phyloP scores from a whole-genome alignment of 148 eudicot genomes.

The Cornus controversa region DNA sequence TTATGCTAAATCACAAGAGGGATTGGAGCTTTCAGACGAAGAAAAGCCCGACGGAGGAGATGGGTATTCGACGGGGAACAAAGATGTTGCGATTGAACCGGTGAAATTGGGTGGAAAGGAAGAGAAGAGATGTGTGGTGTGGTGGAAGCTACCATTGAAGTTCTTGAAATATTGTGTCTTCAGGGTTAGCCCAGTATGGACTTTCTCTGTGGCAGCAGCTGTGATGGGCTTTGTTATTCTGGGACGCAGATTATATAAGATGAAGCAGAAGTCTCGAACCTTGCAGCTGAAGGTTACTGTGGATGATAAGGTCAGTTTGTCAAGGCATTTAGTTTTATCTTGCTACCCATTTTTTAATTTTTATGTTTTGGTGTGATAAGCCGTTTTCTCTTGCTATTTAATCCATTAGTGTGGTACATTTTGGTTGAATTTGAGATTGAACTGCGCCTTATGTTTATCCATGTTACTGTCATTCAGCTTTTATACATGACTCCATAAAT shows the following conservation, averaged over 20 bases:
- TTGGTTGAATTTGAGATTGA: not conserved
- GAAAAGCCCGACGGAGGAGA: slow-evolving; percentile 4
- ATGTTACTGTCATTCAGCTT: not conserved
- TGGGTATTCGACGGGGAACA: not conserved
- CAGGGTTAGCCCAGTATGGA: slow-evolving; percentile 81
- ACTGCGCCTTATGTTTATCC: not conserved
- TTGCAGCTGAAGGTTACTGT: slow-evolving; percentile 58
- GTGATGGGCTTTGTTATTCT: slow-evolving; percentile 65
- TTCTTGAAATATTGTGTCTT: slow-evolving; percentile 61
- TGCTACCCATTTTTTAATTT: no score
- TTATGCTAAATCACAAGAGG: not conserved
- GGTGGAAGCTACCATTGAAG: slow-evolving; percentile 92
- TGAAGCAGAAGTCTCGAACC: slow-evolving; percentile 65
- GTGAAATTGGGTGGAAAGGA: slow-evolving; percentile 21
- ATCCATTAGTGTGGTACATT: not conserved
- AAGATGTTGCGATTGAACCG: slow-evolving; percentile 10
- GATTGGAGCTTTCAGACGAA: slow-evolving; percentile 11
- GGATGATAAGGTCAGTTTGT: slow-evolving; percentile 75
- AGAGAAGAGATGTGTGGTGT: slow-evolving; percentile 36
- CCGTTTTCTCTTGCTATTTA: no score
- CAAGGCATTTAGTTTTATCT: not conserved
- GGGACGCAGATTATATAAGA: slow-evolving; percentile 62
- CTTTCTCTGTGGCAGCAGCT: slow-evolving; percentile 83
- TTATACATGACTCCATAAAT: not conserved
- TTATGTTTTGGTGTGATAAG: no score